A percentile compares a stretch with the other conserved stretches of the same genome.
phyloP scores from a whole-genome alignment of 2,329 filamentous ascomycete genomes.

The Scedosporium minutisporum region DNA sequence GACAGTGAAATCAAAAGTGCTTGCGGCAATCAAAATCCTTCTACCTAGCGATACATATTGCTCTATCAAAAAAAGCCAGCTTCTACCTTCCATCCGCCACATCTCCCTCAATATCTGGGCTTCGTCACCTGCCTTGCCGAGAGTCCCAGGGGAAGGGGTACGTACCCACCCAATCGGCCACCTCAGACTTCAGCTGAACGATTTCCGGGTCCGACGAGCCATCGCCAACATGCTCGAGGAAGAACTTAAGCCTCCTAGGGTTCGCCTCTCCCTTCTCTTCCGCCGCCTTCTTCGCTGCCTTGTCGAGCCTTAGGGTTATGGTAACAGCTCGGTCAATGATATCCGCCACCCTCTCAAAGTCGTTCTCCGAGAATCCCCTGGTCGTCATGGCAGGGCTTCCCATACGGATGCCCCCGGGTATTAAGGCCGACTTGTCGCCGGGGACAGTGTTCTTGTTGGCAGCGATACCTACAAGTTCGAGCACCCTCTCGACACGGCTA shows the following conservation, averaged over 20 bases:
- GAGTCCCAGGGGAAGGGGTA: conserved; percentile 61
- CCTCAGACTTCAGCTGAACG: conserved; percentile 61
- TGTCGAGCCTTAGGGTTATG: conserved; percentile 69
- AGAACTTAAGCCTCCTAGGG: conserved; percentile 54
- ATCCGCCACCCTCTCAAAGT: conserved; percentile 79
- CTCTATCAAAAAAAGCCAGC: neutral
- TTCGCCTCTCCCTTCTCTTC: conserved; percentile 58
- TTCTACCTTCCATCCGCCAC: neutral
- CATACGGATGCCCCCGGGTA: conserved; percentile 86
- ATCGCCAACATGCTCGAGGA: conserved; percentile 57
- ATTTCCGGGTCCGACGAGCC: conserved; percentile 62
- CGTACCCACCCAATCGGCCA: conserved; percentile 69
- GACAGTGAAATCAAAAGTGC: neutral
- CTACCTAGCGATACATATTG: neutral
- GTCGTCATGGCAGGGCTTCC: conserved; percentile 97
- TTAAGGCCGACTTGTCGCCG: conserved; percentile 85
- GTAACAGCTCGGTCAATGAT: conserved; percentile 77
- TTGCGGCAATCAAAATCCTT: neutral
- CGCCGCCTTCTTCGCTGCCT: conserved; percentile 58
- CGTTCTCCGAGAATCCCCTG: conserved; percentile 77
- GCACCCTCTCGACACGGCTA: conserved; percentile 76
- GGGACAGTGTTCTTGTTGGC: conserved; percentile 99
- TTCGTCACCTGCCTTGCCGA: conserved; percentile 11
- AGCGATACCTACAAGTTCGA: conserved; percentile 91
- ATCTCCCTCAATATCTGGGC: neutral